Conservation (phyloP, 257 asterid species). For the Galeopsis tetrahit region DNA sequence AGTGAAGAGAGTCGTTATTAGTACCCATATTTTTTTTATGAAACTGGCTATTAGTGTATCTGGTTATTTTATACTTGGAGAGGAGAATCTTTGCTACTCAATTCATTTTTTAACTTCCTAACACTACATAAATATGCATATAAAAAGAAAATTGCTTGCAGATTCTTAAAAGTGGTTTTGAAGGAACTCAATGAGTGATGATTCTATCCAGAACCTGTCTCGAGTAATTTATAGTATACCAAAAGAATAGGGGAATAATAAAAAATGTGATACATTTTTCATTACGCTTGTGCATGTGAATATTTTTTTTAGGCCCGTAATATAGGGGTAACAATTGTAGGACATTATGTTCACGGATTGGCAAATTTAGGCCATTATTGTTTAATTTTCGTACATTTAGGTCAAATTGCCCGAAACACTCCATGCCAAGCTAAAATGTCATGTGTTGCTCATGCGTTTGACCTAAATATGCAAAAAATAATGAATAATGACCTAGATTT, state of each 20-base stretch:
- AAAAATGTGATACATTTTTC: slow-evolving; percentile 22
- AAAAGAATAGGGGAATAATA: background rate
- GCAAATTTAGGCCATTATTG: no score
- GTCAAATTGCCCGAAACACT: no score
- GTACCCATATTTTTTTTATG: background rate
- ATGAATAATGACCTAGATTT: no score
- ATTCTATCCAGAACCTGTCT: slow-evolving; percentile 14
- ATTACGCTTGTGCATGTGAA: no score
- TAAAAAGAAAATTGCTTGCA: background rate
- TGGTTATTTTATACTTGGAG: slow-evolving; percentile 14
- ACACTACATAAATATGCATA: background rate
- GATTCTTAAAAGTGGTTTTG: slow-evolving; percentile 7
- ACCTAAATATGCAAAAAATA: no score
- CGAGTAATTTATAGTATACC: slow-evolving; percentile 20
- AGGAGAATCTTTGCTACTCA: slow-evolving; percentile 16
- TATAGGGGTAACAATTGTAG: no score
- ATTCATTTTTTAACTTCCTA: background rate
- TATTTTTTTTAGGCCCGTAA: no score
- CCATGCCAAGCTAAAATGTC: no score
- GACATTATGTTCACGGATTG: no score
- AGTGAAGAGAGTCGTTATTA: slow-evolving; percentile 25
- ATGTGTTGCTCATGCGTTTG: no score
- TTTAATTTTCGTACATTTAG: no score
- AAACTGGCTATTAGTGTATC: background rate
- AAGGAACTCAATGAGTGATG: slow-evolving; percentile 9